Evolutionary conservation across 768 basidiomycete genomes (phyloP).

Genomic region (Tricholoma bakamatsutake): DNA sequence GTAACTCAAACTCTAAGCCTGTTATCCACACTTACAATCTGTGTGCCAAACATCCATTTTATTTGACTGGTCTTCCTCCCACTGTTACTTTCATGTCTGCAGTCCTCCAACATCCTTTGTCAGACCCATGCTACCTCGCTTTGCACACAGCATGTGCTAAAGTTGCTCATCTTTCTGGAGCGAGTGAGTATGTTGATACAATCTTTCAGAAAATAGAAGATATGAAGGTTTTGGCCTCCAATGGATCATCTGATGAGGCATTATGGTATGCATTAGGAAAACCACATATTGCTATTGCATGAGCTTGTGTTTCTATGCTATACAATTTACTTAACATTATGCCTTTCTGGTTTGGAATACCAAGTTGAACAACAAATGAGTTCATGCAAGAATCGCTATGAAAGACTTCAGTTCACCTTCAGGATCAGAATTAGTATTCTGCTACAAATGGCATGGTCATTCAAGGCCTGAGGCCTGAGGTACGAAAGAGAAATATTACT

Average conservation of each 20-base stretch:
- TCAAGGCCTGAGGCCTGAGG: too few species aligned
- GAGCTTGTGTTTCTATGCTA: not conserved
- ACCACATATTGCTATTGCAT: not conserved
- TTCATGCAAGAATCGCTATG: too few species aligned
- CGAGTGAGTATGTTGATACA: constrained; percentile 18
- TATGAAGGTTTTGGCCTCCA: not conserved
- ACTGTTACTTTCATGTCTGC: constrained; percentile 15
- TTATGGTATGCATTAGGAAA: too few species aligned
- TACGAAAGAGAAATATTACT: too few species aligned
- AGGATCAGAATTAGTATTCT: too few species aligned
- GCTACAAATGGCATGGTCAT: too few species aligned
- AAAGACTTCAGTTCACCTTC: too few species aligned
- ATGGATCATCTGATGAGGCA: constrained; percentile 20
- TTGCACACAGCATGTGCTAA: constrained; percentile 28
- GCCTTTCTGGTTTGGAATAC: not conserved
- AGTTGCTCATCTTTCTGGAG: constrained; percentile 30
- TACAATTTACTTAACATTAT: not conserved
- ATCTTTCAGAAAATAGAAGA: too few species aligned
- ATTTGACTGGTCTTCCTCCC: not conserved
- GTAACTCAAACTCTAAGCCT: constrained; percentile 3
- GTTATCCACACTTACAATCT: too few species aligned
- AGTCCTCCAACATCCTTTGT: constrained; percentile 14
- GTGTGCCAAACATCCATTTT: not conserved
- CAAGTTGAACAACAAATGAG: not conserved
- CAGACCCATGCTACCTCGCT: constrained; percentile 21